These are phyloP conservation scores for Xylariaceae sp. DNA, from an alignment of 2,329 filamentous ascomycete genomes.

Conservation along the genomic window DNA sequence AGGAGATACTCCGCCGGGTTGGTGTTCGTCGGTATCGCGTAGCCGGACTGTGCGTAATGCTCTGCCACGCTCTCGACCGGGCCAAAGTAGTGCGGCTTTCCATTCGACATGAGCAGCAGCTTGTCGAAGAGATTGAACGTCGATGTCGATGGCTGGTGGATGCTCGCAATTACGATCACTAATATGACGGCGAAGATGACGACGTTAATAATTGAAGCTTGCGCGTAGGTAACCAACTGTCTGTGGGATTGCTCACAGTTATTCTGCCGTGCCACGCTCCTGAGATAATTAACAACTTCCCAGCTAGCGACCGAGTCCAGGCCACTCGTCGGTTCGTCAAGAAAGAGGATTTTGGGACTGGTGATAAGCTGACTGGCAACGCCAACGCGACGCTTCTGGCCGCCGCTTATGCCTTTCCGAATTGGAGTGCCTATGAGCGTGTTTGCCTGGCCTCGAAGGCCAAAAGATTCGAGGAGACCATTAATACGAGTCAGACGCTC, in stretches of 20 bases:
- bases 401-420: slow-evolving; percentile 80
- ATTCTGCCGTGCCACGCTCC: slow-evolving; percentile 65
- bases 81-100: slow-evolving; percentile 75
- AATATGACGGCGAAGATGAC: background rate
- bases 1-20: slow-evolving; percentile 83
- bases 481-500: slow-evolving; percentile 67
- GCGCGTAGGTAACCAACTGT: background rate
- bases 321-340: slow-evolving; percentile 84
- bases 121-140: slow-evolving; percentile 84
- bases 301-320: slow-evolving; percentile 76
- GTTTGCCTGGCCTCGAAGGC: slow-evolving; percentile 68
- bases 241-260: slow-evolving; percentile 50
- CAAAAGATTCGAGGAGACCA: slow-evolving; percentile 71
- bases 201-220: background rate
- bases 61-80: slow-evolving; percentile 56
- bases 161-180: slow-evolving; percentile 76
- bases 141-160: slow-evolving; percentile 81
- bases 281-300: slow-evolving; percentile 77
- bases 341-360: slow-evolving; percentile 76
- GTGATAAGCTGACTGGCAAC: slow-evolving; percentile 83
- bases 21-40: slow-evolving; percentile 66
- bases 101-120: slow-evolving; percentile 71
- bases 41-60: slow-evolving; percentile 66
- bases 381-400: slow-evolving; percentile 80
- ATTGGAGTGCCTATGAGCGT: slow-evolving; percentile 81